phyloP scores from a whole-genome alignment of 2,329 filamentous ascomycete species.

The Botrytis fragariae region DNA sequence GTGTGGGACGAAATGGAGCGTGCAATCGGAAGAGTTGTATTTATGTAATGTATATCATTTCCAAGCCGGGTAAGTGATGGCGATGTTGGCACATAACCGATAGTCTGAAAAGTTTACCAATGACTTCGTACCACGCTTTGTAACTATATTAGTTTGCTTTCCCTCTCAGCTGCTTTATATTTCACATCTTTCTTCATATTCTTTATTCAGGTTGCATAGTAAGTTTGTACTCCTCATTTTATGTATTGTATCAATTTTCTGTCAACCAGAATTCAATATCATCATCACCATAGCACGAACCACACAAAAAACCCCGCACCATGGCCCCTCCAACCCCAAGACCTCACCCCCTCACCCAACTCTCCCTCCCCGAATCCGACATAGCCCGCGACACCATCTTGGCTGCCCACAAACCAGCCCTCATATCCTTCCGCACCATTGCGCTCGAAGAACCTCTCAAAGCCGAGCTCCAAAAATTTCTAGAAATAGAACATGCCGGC shows the following conservation, averaged over 20 bases:
- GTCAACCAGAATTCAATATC: background rate
- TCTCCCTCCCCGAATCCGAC: slow-evolving; percentile 48
- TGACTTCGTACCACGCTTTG: background rate
- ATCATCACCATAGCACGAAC: background rate
- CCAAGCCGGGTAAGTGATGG: background rate
- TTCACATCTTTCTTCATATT: background rate
- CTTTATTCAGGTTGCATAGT: background rate
- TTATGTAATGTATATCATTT: background rate
- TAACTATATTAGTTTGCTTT: background rate
- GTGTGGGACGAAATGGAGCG: background rate
- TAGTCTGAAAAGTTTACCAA: background rate
- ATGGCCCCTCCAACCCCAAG: background rate
- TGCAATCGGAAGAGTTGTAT: background rate
- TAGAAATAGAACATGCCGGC: slow-evolving; percentile 47
- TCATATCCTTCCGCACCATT: slow-evolving; percentile 60
- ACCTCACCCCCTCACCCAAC: slow-evolving; percentile 47
- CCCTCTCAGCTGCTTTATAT: background rate
- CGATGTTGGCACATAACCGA: background rate
- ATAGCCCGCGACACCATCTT: slow-evolving; percentile 51
- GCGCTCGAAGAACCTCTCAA: slow-evolving; percentile 56
- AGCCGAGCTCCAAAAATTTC: slow-evolving; percentile 47
- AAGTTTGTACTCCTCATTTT: background rate
- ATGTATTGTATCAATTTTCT: background rate
- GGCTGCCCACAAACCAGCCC: slow-evolving; percentile 31
- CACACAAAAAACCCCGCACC: background rate